A percentile compares a stretch with the other conserved stretches of the same genome.
phyloP scores from a whole-genome alignment of 306 rosid species.

The Vigna mungo region DNA sequence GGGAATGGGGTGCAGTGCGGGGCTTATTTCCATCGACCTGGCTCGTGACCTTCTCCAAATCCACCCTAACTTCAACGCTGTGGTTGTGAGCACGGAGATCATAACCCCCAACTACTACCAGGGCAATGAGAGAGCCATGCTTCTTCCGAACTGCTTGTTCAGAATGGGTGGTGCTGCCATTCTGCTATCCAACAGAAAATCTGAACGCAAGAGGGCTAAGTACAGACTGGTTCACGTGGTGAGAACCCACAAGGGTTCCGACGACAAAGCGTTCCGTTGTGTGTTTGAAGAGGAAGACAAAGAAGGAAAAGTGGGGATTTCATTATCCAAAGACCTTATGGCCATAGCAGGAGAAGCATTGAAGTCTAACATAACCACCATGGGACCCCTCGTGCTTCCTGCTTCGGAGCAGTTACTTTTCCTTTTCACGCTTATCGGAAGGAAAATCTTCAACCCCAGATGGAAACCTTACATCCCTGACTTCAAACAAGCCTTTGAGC shows the following conservation, averaged over 20 bases:
- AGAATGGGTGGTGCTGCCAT: constrained; percentile 93
- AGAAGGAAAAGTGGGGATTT: constrained; percentile 83
- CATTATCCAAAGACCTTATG: constrained; percentile 81
- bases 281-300: constrained; percentile 77
- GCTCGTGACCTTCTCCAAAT: constrained; percentile 87
- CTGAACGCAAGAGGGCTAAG: constrained; percentile 63
- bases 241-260: constrained; percentile 77
- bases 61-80: constrained; percentile 80
- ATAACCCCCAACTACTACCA: constrained; percentile 85
- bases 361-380: constrained; percentile 83
- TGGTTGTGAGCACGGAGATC: constrained; percentile 88
- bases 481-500: constrained; percentile 86
- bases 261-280: constrained; percentile 73
- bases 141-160: constrained; percentile 84
- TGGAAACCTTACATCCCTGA: constrained; percentile 94
- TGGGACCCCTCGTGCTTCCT: constrained; percentile 87
- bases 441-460: constrained; percentile 71
- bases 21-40: constrained; percentile 72
- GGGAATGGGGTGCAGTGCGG: constrained; percentile 92
- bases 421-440: constrained; percentile 66
- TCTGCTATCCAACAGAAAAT: constrained; percentile 62
- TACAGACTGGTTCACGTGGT: constrained; percentile 71
- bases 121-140: constrained; percentile 91
- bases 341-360: constrained; percentile 91
- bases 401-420: constrained; percentile 86